phyloP scores from a whole-genome alignment of 345 rosid species.

The Syzygium aqueum region DNA sequence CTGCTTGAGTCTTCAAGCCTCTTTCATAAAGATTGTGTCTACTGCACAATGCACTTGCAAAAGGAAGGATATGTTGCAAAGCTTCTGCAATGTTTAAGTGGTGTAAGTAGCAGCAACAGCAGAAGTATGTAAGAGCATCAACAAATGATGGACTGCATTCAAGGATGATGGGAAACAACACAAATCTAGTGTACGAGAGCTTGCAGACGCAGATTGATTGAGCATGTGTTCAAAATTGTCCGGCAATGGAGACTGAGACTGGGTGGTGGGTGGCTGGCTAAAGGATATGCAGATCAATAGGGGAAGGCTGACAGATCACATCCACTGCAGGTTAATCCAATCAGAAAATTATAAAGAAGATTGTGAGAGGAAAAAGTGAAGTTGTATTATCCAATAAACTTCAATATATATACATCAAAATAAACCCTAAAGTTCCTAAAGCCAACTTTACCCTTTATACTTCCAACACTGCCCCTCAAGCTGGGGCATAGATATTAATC shows the following conservation, averaged over 20 bases:
- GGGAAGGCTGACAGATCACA: background rate
- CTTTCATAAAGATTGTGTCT: slow-evolving; percentile 13
- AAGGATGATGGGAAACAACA: background rate
- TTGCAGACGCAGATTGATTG: background rate
- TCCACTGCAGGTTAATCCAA: background rate
- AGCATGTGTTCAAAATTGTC: background rate
- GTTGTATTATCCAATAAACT: too few species aligned
- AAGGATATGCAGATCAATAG: background rate
- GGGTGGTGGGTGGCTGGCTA: background rate
- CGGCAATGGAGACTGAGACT: background rate
- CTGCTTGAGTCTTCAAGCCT: slow-evolving; percentile 28
- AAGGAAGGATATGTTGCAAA: slow-evolving; percentile 13
- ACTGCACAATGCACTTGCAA: slow-evolving; percentile 25
- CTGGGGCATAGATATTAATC: too few species aligned
- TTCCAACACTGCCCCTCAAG: too few species aligned
- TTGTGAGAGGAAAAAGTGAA: too few species aligned
- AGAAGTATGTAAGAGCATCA: background rate
- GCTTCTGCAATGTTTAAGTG: background rate
- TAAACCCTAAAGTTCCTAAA: too few species aligned
- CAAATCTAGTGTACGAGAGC: background rate
- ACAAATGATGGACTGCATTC: background rate
- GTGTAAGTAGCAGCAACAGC: slow-evolving; percentile 9
- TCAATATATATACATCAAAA: too few species aligned
- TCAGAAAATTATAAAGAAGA: background rate
- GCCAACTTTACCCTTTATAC: too few species aligned